A percentile compares a stretch with the other conserved stretches of the same genome.
Conservation (phyloP, 2,329 filamentous ascomycete genomes). For the Coniochaeta ligniaria region DNA sequence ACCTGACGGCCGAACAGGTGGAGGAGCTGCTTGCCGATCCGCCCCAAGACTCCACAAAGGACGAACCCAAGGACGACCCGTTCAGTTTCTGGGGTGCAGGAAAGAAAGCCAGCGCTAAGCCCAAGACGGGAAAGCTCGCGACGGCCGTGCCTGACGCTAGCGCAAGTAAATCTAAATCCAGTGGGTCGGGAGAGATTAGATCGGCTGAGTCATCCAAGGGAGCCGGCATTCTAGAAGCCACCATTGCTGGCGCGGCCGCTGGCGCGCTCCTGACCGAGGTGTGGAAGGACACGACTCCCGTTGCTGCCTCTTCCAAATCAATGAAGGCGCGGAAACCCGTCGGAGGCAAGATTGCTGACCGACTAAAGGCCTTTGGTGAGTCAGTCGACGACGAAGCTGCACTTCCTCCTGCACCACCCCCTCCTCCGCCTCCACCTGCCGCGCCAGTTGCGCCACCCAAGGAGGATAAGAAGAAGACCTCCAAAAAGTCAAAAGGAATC, state of each 20-base stretch:
- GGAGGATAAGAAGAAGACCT: conserved; percentile 18
- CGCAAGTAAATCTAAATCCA: conserved; percentile 22
- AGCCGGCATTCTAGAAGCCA: conserved; percentile 32
- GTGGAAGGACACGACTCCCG: conserved; percentile 28
- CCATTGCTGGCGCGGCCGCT: conserved; percentile 19
- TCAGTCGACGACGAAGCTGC: conserved; percentile 21
- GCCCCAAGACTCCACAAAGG: conserved; percentile 11
- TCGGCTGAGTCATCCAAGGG: conserved; percentile 41
- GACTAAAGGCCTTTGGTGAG: conserved; percentile 47
- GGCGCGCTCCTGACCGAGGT: conserved; percentile 16
- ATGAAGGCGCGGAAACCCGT: conserved; percentile 43
- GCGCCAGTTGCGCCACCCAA: conserved; percentile 7
- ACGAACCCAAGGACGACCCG: conserved; percentile 22
- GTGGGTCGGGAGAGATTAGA: conserved; percentile 30
- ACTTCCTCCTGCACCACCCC: conserved; percentile 1
- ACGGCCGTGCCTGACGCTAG: conserved; percentile 6
- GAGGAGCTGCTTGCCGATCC: conserved; percentile 30
- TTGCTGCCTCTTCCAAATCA: conserved; percentile 25
- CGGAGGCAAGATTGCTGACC: conserved; percentile 47
- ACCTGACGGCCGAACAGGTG: conserved; percentile 33
- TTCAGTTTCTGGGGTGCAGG: conserved; percentile 53
- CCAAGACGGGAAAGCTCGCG: conserved; percentile 5
- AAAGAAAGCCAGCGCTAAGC: conserved; percentile 31
- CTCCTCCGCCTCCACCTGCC: conserved; percentile 12
- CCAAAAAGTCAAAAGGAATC: conserved; percentile 20